Evolutionary conservation across 148 eudicot species (phyloP), one percentile per base, ranked within the genome.

Genomic region (Rhododendron griersonianum): DNA sequence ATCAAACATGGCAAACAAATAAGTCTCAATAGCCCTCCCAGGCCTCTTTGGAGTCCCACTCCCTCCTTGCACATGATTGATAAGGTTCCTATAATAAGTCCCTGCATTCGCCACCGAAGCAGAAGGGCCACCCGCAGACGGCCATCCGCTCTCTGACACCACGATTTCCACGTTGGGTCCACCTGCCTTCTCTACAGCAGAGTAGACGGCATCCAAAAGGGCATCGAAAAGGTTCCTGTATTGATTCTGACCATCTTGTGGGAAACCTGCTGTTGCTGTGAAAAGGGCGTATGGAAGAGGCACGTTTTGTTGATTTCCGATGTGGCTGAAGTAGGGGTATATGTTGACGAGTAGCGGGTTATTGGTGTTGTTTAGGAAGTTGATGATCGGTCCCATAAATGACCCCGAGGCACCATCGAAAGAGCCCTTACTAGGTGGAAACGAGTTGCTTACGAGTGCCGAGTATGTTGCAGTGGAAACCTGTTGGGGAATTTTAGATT

Each of bases 361-460:
- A 18, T 11, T 28, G 75, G 30, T 69, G 37, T 25, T 30, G 0
- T 25, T 10, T 21, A 67, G 33, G 73, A n/a, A 67, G 9, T n/a
- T 23, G 14, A 67, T 67, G 33, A 67, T 67, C 0, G 23, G 73
- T 67, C 30, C 73, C 33, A 67, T 67, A 33, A 67, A 67, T 5
- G 73, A 67, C 5, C 1, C 78, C 7, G 45, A 57, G 1, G n/a
- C 67, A 23, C 30, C 86, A 1, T 25, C 10, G 41, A 88, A 90
- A 18, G 50, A 21, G n/a, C 87, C 86, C 0, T 23, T 18, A 5
- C 93, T 89, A 1, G 95, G 97, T 16, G 97, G 94, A 33, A 44
- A 93, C n/a, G 61, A 16, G 21, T 55, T 55, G 61, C 61, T 55
- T 55, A 55, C 1, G 21, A 55, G 61, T 55, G 61, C 61, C 21